Conservation (phyloP, 176 grass and related monocot genomes). For the Oryza brachyantha region DNA sequence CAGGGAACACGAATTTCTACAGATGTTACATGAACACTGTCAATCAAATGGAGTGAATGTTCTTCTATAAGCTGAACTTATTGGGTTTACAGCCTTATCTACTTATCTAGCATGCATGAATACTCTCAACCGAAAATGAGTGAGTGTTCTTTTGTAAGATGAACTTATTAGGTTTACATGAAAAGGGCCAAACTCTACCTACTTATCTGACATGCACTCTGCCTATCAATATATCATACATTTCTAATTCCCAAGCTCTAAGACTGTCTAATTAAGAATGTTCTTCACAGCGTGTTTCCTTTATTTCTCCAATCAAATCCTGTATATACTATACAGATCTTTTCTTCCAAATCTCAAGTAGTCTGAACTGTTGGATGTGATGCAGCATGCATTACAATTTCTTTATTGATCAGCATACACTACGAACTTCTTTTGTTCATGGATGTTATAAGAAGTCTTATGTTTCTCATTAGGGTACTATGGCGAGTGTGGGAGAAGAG, state of each 20-base stretch:
- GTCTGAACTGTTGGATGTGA: not conserved
- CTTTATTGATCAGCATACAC: not conserved
- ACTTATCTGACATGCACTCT: not conserved
- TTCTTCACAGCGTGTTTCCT: not conserved
- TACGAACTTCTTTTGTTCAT: not conserved
- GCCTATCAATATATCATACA: not conserved
- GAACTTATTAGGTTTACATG: not conserved
- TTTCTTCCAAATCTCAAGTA: not conserved
- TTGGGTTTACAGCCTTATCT: not conserved
- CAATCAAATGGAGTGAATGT: not conserved
- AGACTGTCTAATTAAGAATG: not conserved
- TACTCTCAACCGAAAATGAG: no score
- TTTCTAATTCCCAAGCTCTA: not conserved
- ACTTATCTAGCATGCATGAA: not conserved
- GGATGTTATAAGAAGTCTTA: not conserved
- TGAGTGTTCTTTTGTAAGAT: not conserved
- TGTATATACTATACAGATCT: not conserved
- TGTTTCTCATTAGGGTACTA: slow-evolving; percentile 58
- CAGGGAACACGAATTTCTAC: not conserved
- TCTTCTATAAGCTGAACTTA: not conserved
- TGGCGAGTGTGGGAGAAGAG: slow-evolving; percentile 96
- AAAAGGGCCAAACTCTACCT: not conserved
- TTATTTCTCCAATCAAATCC: not conserved
- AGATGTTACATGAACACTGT: not conserved
- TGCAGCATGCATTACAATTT: not conserved